Conservation (phyloP, 1,139 yeast genomes). For the Lodderomyces beijingensis region DNA sequence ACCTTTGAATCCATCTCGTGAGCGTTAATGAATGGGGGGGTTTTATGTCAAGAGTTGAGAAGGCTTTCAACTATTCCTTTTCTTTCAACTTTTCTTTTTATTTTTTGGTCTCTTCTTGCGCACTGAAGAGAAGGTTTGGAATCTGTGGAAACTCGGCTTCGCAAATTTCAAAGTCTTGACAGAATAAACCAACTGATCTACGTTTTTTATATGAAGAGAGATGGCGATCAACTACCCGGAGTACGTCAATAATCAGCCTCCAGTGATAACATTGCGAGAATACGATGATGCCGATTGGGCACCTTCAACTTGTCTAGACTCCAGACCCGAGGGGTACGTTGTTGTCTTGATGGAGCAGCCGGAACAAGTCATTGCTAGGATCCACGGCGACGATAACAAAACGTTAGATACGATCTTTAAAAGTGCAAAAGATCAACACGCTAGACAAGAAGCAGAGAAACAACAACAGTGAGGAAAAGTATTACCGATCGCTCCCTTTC, state of each 20-base stretch:
- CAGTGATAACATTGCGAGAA: slow-evolving; percentile 38
- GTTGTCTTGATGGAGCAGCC: slow-evolving; percentile 48
- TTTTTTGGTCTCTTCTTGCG: background rate
- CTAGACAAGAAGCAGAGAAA: slow-evolving; percentile 4
- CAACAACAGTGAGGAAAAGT: background rate
- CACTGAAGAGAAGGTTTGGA: no score
- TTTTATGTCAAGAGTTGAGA: no score
- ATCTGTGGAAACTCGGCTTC: no score
- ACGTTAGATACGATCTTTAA: slow-evolving; percentile 42
- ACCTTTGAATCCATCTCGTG: slow-evolving; percentile 4
- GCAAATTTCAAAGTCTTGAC: no score
- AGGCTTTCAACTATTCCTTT: background rate
- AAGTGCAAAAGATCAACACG: slow-evolving; percentile 40
- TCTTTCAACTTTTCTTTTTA: slow-evolving; percentile 1
- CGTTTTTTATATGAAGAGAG: no score
- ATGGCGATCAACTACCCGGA: slow-evolving; percentile 32
- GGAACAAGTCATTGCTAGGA: slow-evolving; percentile 37
- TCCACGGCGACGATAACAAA: slow-evolving; percentile 31
- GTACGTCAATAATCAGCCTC: slow-evolving; percentile 44
- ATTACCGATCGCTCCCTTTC: background rate
- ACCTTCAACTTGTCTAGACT: slow-evolving; percentile 45
- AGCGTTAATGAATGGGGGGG: no score
- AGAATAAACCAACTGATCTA: no score
- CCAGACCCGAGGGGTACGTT: slow-evolving; percentile 30
- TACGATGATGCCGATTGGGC: slow-evolving; percentile 57